Evolutionary conservation across 495 filamentous ascomycete species (phyloP), one percentile per base, ranked within the genome.

Genomic region (Monascus purpureus): DNA sequence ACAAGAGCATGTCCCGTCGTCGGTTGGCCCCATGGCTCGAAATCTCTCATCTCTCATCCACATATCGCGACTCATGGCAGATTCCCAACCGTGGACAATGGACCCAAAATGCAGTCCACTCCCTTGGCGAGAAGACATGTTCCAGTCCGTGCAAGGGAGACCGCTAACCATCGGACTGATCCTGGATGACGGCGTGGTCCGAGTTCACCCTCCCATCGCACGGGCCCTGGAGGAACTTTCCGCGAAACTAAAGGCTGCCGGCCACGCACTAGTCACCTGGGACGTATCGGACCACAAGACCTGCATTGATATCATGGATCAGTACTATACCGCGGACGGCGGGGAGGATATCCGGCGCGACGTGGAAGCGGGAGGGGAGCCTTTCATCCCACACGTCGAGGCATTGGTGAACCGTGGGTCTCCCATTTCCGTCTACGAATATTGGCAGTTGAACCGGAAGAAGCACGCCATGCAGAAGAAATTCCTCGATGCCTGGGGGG

Each of bases 401-500:
- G 42, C 42, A 0, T 32, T 63, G 8, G 45, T 69, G 4, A 65
- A 61, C 29, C 68, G 68, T 0, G 61, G 50, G 12, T 45, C 53
- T n/a, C 45, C 68, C 1, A 64, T 73, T 1, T 69, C 65, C 0
- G 59, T 72, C 7, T 68, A 64, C 26, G 53, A 67, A 17, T 73
- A 72, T 45, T 71, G 62, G 67, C 65, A 72, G 33, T 46, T 73
- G 3, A 69, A 68, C 43, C 63, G 55, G 45, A 55, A 62, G 16
- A 73, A 73, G 33, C 30, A 49, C 25, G 53, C 52, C 1, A 50
- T 51, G 4, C 69, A 74, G 34, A 73, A 73, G 36, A 49, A 34
- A 11, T 77, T 73, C 37, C 55, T 75, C 1, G 66, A 70, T 39
- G 57, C 60, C 34, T 78, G 73, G 73, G 51, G 58, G 33, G 57